Evolutionary conservation across 257 asterid species (phyloP).

Genomic region (Solanum tacnaense): DNA sequence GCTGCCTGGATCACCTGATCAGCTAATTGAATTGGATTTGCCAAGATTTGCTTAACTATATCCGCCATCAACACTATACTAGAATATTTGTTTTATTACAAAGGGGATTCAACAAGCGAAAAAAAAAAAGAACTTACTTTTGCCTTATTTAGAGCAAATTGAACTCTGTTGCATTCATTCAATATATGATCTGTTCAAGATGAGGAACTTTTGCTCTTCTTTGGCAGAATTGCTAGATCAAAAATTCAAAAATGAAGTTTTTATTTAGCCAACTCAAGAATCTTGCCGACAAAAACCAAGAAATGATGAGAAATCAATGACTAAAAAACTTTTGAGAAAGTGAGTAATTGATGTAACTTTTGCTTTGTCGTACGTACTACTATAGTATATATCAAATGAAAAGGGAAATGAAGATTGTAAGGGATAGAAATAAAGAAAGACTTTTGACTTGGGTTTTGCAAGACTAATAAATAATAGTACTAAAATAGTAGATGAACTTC

Average conservation of each 20-base stretch:
- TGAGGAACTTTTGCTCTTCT: neutral
- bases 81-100: neutral
- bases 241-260: neutral
- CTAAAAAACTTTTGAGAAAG: neutral
- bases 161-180: neutral
- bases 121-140: neutral
- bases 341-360: neutral
- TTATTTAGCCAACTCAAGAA: neutral
- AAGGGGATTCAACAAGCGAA: neutral
- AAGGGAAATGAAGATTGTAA: neutral
- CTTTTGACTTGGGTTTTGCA: neutral
- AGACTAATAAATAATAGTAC: neutral
- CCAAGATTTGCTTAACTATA: constrained; percentile 31
- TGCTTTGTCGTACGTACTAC: neutral
- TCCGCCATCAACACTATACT: constrained; percentile 20
- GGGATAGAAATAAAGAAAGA: neutral
- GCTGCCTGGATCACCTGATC: constrained; percentile 34
- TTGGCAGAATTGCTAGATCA: neutral
- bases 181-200: neutral
- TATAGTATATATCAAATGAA: neutral
- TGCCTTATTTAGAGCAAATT: neutral
- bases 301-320: neutral
- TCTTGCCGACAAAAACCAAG: neutral
- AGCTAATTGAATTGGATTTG: constrained; percentile 31
- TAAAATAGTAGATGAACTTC: neutral